These are phyloP conservation scores for Carex arenaria DNA, from an alignment of 202 grass and related monocot species.

Conservation along the genomic window DNA sequence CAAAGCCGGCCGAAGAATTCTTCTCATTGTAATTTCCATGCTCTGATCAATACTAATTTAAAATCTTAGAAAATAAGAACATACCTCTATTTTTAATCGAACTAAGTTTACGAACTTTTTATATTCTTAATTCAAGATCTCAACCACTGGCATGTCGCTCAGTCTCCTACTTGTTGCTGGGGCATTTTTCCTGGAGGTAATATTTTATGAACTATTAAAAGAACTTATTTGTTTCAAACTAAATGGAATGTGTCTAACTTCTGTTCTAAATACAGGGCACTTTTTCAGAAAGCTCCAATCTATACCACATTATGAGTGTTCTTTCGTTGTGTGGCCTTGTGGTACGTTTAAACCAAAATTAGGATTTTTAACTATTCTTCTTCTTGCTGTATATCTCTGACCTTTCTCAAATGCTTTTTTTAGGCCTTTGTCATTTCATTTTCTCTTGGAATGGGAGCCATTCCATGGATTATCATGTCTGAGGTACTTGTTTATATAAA, in stretches of 20 bases:
- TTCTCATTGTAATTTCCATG: conserved; percentile 62
- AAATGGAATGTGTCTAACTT: background rate
- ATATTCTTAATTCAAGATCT: conserved; percentile 54
- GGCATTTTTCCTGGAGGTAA: conserved; percentile 80
- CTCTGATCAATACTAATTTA: background rate
- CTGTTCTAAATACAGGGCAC: conserved; percentile 50
- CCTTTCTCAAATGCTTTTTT: conserved; percentile 19
- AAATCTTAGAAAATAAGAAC: conserved; percentile 5
- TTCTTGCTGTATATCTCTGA: conserved; percentile 7
- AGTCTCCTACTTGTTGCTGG: conserved; percentile 75
- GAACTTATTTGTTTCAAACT: background rate
- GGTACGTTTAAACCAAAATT: conserved; percentile 41
- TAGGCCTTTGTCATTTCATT: conserved; percentile 79
- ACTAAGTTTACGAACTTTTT: conserved; percentile 15
- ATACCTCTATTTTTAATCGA: conserved; percentile 10
- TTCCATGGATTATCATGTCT: conserved; percentile 99
- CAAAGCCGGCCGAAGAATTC: conserved; percentile 81
- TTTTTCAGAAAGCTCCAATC: conserved; percentile 50
- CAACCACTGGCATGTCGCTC: conserved; percentile 65
- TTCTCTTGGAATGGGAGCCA: conserved; percentile 90
- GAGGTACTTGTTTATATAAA: conserved; percentile 44
- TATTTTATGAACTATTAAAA: background rate
- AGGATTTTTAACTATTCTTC: background rate
- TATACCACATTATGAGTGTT: conserved; percentile 65
- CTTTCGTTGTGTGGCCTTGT: conserved; percentile 75